Percentiles rank a stretch among this genome's conserved stretches.
phyloP scores from a whole-genome alignment of 176 grass and related monocot species.

The Phoenix dactylifera region DNA sequence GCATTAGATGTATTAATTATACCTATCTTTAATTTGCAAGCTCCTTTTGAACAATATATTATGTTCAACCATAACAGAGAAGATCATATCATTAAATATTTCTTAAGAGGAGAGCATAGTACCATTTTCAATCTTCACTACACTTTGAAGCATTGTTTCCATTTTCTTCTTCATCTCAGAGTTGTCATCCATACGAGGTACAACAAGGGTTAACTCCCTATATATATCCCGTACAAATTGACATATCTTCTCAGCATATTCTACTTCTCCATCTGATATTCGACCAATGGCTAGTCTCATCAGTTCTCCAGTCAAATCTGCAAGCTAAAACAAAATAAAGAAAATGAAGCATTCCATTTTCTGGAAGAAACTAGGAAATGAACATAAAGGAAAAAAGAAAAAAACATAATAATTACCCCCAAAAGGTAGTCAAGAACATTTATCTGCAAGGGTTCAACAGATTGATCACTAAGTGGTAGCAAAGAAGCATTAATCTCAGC shows the following conservation, averaged over 20 bases:
- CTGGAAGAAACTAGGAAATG: not conserved
- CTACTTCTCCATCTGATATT: slow-evolving; percentile 95
- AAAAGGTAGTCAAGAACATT: slow-evolving; percentile 91
- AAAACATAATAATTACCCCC: slow-evolving; percentile 44
- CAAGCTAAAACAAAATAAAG: slow-evolving; percentile 44
- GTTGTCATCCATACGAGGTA: slow-evolving; percentile 93
- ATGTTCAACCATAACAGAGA: not conserved
- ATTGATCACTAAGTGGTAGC: slow-evolving; percentile 49
- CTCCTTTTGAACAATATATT: too few species aligned
- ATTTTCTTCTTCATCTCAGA: slow-evolving; percentile 99
- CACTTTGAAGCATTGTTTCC: slow-evolving; percentile 92
- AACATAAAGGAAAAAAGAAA: not conserved
- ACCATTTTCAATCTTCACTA: slow-evolving; percentile 99
- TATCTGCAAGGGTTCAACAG: slow-evolving; percentile 82
- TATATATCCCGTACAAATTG: slow-evolving; percentile 84
- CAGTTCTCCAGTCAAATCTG: slow-evolving; percentile 93
- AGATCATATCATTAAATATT: not conserved
- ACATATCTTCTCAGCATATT: slow-evolving; percentile 91
- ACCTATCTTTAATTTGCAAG: too few species aligned
- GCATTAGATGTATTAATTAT: too few species aligned
- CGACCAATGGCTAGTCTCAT: slow-evolving; percentile 96
- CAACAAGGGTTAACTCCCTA: slow-evolving; percentile 74
- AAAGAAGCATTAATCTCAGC: slow-evolving; percentile 89
- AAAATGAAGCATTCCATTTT: too few species aligned
- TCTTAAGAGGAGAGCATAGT: slow-evolving; percentile 18